Conservation (phyloP, 2,329 filamentous ascomycete genomes). For the Pestalotiopsis sp. region DNA sequence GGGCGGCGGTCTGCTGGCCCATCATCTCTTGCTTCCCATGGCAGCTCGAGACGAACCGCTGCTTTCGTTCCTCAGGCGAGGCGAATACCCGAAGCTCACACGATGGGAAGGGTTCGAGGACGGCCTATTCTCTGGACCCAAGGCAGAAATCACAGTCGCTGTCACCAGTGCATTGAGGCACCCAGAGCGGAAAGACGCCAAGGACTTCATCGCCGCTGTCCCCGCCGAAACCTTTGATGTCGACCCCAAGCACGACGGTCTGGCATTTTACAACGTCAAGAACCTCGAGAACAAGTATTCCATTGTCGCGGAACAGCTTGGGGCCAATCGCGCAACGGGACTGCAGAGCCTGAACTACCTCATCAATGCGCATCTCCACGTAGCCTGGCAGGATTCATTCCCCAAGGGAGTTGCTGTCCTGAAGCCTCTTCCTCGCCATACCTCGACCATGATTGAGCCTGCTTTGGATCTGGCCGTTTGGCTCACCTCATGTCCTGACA, state of each 20-base stretch:
- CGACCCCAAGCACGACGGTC: constrained; percentile 65
- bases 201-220: constrained; percentile 66
- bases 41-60: constrained; percentile 72
- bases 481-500: constrained; percentile 74
- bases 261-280: constrained; percentile 77
- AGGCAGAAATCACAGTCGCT: constrained; percentile 63
- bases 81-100: constrained; percentile 74
- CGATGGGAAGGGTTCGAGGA: constrained; percentile 73
- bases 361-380: constrained; percentile 84
- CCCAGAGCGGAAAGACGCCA: constrained; percentile 57
- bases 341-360: constrained; percentile 70
- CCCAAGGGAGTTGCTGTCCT: constrained; percentile 77
- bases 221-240: constrained; percentile 63
- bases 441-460: constrained; percentile 71
- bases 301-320: constrained; percentile 65
- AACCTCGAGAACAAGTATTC: constrained; percentile 69
- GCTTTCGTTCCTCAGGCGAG: constrained; percentile 73
- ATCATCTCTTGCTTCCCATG: constrained; percentile 86
- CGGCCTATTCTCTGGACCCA: constrained; percentile 74
- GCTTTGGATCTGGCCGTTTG: constrained; percentile 74
- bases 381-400: constrained; percentile 81
- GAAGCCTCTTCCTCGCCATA: constrained; percentile 78
- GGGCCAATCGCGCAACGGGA: constrained; percentile 59
- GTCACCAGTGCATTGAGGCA: constrained; percentile 64
- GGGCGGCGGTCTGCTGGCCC: constrained; percentile 79